phyloP scores from a whole-genome alignment of 192 early-diverging fungal species.

The Kappamyces sp. region DNA sequence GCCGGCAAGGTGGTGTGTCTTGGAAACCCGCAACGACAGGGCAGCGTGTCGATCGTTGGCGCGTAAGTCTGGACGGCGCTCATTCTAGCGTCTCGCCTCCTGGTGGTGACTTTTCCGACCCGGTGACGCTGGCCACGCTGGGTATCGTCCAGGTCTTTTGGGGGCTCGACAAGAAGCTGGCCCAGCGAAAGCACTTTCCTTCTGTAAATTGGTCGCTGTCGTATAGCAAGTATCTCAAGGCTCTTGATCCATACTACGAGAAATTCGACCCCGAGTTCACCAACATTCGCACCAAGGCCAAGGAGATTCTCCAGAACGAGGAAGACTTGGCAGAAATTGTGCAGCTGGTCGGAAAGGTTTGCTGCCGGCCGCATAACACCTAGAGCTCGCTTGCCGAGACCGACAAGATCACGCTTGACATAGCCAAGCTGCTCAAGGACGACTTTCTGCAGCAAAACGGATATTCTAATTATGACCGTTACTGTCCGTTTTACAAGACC shows the following conservation, averaged over 20 bases:
- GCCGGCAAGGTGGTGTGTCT: conserved; percentile 96
- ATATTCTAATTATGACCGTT: conserved; percentile 96
- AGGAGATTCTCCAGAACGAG: conserved; percentile 98
- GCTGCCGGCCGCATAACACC: neutral
- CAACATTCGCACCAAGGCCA: conserved; percentile 82
- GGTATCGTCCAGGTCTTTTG: conserved; percentile 99
- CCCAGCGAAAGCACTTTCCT: conserved; percentile 99
- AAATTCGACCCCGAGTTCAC: conserved; percentile 90
- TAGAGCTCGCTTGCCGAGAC: conserved; percentile 77
- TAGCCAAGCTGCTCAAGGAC: conserved; percentile 98
- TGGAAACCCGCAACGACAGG: conserved; percentile 87
- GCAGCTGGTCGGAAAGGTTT: conserved; percentile 95
- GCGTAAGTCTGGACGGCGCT: conserved; percentile 51
- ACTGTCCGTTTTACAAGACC: conserved; percentile 99
- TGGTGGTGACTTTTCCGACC: conserved; percentile 99
- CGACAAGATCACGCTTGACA: conserved; percentile 98
- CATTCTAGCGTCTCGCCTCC: conserved; percentile 87
- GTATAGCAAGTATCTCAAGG: conserved; percentile 98
- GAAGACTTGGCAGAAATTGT: conserved; percentile 99
- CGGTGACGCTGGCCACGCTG: conserved; percentile 93
- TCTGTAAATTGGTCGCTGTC: conserved; percentile 98
- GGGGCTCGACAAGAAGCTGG: conserved; percentile 99
- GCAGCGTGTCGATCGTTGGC: conserved; percentile 95
- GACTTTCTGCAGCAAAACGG: conserved; percentile 99
- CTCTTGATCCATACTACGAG: conserved; percentile 94